Evolutionary conservation across 352 stramenopile species (phyloP).

Genomic region (Phytophthora agathidicida): DNA sequence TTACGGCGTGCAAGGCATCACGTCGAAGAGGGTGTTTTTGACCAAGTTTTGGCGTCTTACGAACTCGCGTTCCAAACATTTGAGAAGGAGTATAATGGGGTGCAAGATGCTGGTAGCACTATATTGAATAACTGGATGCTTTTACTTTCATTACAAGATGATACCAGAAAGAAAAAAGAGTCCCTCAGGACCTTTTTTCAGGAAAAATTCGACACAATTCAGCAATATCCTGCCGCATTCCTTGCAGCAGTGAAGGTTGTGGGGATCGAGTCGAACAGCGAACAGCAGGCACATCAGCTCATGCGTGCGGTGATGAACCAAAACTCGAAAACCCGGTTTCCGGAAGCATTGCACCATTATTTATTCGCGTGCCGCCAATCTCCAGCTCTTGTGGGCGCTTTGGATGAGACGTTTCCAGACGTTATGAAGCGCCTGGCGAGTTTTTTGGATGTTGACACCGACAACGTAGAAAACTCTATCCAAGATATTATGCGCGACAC

Average conservation of each 20-base stretch:
- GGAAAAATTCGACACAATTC: conserved; percentile 25
- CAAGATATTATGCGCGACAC: conserved; percentile 33
- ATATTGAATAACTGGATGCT: conserved; percentile 54
- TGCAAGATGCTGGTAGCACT: conserved; percentile 21
- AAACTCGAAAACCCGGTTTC: conserved; percentile 22
- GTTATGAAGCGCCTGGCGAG: conserved; percentile 38
- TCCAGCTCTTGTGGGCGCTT: conserved; percentile 23
- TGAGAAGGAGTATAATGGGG: conserved; percentile 5
- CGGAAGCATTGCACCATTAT: conserved; percentile 44
- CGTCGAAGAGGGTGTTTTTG: conserved; percentile 6
- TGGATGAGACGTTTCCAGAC: conserved; percentile 38
- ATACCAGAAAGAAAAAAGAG: conserved; percentile 11
- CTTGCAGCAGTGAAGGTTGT: conserved; percentile 39
- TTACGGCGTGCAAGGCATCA: conserved; percentile 3
- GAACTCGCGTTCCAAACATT: conserved; percentile 25
- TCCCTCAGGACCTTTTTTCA: conserved; percentile 32
- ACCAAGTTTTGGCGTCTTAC: conserved; percentile 28
- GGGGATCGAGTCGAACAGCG: not conserved
- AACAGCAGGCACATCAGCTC: conserved; percentile 23
- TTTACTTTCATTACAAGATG: conserved; percentile 25
- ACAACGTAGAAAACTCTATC: conserved; percentile 32
- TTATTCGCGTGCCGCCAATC: conserved; percentile 35
- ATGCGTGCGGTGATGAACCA: conserved; percentile 39
- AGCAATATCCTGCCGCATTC: conserved; percentile 28
- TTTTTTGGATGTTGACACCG: conserved; percentile 26